Evolutionary conservation across 2,329 filamentous ascomycete genomes (phyloP).

Genomic region (Myriosclerotinia curreyana): DNA sequence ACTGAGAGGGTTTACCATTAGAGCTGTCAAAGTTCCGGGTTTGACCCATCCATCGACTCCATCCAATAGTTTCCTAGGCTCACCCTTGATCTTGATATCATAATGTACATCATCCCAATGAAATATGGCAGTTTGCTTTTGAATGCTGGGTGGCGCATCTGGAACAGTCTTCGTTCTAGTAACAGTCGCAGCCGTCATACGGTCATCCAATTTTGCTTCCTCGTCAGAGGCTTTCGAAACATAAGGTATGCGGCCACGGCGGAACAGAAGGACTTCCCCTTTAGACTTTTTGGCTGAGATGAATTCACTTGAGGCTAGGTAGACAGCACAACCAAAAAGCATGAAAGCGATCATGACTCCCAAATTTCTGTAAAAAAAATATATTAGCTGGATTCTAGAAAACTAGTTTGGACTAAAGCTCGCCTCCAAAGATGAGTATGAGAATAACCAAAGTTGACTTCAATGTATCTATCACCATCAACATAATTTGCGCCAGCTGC

Average conservation of each 20-base stretch:
- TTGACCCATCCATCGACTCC: slow-evolving; percentile 92
- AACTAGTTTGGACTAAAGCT: neutral
- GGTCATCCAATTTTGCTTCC: slow-evolving; percentile 28
- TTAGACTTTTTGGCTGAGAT: slow-evolving; percentile 67
- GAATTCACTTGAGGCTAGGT: slow-evolving; percentile 64
- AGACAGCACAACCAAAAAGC: slow-evolving; percentile 57
- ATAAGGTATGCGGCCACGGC: slow-evolving; percentile 55
- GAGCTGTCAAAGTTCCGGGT: slow-evolving; percentile 81
- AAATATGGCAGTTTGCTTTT: slow-evolving; percentile 52
- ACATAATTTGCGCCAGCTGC: slow-evolving; percentile 52
- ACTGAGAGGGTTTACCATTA: slow-evolving; percentile 55
- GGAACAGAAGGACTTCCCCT: slow-evolving; percentile 75
- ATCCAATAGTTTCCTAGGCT: slow-evolving; percentile 73
- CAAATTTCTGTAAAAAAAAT: slow-evolving; percentile 51
- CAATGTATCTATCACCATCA: slow-evolving; percentile 58
- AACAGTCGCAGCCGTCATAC: slow-evolving; percentile 42
- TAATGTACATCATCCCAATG: slow-evolving; percentile 50
- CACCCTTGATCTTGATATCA: slow-evolving; percentile 72
- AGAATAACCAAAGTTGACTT: slow-evolving; percentile 55
- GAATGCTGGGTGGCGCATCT: slow-evolving; percentile 34
- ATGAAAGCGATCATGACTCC: slow-evolving; percentile 66
- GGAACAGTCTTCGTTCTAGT: slow-evolving; percentile 53
- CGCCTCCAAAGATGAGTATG: slow-evolving; percentile 59
- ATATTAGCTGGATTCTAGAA: slow-evolving; percentile 31
- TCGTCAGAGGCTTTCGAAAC: slow-evolving; percentile 27